phyloP scores from a whole-genome alignment of 345 rosid genomes.

The Arabis alpina region DNA sequence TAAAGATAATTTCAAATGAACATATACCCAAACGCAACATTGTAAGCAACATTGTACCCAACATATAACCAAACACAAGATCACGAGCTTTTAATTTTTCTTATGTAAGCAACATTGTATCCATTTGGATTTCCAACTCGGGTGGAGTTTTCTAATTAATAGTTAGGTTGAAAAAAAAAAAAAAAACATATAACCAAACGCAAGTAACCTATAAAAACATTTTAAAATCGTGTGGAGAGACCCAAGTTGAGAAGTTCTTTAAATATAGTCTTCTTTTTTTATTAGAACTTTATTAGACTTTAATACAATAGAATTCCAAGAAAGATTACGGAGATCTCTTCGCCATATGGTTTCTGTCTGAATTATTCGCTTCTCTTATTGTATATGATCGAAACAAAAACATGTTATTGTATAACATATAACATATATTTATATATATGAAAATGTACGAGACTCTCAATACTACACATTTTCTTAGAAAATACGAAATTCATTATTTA shows the following conservation, averaged over 20 bases:
- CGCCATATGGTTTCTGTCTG: slow-evolving; percentile 38
- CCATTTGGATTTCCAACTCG: no score
- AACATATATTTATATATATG: background rate
- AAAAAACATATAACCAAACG: no score
- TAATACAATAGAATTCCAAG: slow-evolving; percentile 27
- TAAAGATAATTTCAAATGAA: no score
- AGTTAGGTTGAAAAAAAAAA: no score
- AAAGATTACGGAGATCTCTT: slow-evolving; percentile 40
- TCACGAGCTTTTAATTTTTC: no score
- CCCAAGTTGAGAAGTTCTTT: slow-evolving; percentile 25
- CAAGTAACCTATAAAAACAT: background rate
- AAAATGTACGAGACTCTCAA: background rate
- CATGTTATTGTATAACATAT: background rate
- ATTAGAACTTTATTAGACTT: slow-evolving; percentile 17
- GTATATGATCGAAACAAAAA: background rate
- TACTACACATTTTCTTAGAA: background rate
- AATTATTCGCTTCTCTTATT: slow-evolving; percentile 28
- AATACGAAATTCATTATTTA: background rate
- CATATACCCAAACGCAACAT: no score
- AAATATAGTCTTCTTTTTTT: background rate
- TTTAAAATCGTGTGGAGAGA: slow-evolving; percentile 7
- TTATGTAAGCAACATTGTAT: no score
- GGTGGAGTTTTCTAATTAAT: no score
- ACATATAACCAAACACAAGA: no score
- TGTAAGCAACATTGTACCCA: no score